Evolutionary conservation across 257 asterid genomes (phyloP), one percentile per base, ranked within the genome.

Genomic region (Petunia axillaris): DNA sequence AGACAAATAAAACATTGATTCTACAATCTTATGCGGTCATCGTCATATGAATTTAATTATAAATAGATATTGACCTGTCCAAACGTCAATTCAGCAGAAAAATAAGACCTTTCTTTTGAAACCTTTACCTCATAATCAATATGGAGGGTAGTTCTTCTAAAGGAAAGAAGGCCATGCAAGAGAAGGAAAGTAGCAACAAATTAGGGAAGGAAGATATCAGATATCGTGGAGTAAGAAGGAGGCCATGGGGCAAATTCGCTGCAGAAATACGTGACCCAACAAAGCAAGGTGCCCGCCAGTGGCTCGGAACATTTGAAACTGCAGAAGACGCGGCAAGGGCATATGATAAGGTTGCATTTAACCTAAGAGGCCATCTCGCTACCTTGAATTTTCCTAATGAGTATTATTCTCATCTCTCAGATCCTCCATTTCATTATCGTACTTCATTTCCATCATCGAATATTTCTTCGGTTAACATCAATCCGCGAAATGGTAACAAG

Each of bases 351-450:
- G 81, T 81, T 8, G 81, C 84, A 81, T 81, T 75, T 63, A 63
- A 59, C 16, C 75, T 81, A n/a, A 75, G 52, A 52, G 84, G 81
- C 10, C 68, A 75, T 53, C 81, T 75, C 53, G 84, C 84, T 6
- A 75, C 58, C n/a, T 81, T 81, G 81, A 81, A 81, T 52, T 81
- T 81, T 40, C 84, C 84, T 63, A 25, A 81, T 39, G 84, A 81
- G 65, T 75, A 81, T 25, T 81, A 74, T 10, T 62, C 77, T 40
- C 63, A 75, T 54, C 68, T 81, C 9, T 43, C 79, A 5, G 68
- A 64, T 11, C 84, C 83, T 15, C 64, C 66, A 52, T 65, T 10
- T 76, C 50, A 75, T 5, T 59, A 75, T 55, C 81, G 63, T 48
- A 50, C 68, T 16, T 60, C 76, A 62, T 13, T 39, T 6, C 8